Percentiles rank a stretch among this genome's conserved stretches.
These are phyloP conservation scores for Dimargaris xerosporica DNA, from an alignment of 192 early-diverging fungal genomes.

Conservation along the genomic window DNA sequence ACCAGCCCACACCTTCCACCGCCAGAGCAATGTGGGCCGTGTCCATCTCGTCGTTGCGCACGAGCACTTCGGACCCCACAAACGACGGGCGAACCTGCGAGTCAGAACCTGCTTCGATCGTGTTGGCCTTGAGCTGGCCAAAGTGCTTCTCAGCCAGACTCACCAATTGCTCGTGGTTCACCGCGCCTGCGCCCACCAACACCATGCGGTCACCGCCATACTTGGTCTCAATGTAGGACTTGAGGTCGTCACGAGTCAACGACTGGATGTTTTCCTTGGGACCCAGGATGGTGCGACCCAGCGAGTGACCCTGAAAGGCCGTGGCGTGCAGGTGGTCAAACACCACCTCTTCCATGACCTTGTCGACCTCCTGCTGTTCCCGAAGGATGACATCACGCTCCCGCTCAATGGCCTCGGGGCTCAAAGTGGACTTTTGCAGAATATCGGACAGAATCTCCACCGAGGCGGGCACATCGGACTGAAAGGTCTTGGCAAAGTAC, in stretches of 20 bases:
- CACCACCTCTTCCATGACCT: constrained; percentile 95
- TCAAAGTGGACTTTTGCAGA: constrained; percentile 78
- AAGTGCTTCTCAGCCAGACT: constrained; percentile 89
- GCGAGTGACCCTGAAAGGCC: constrained; percentile 76
- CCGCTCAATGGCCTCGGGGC: constrained; percentile 74
- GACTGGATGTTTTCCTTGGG: constrained; percentile 86
- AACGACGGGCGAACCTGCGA: constrained; percentile 49
- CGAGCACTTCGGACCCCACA: constrained; percentile 78
- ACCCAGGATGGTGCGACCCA: constrained; percentile 89
- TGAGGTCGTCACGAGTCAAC: constrained; percentile 71
- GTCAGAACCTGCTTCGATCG: constrained; percentile 27
- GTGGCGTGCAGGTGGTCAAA: constrained; percentile 96
- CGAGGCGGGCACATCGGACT: constrained; percentile 68
- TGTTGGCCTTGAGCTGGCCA: constrained; percentile 50
- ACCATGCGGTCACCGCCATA: constrained; percentile 98
- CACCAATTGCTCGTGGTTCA: constrained; percentile 87
- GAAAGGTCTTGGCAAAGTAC: constrained; percentile 92
- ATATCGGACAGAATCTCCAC: constrained; percentile 94
- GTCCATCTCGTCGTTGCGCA: constrained; percentile 75
- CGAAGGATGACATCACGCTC: constrained; percentile 95
- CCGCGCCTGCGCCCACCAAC: constrained; percentile 78
- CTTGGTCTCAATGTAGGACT: constrained; percentile 81
- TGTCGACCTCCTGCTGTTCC: constrained; percentile 85
- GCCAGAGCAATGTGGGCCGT: constrained; percentile 95
- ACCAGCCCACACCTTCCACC: constrained; percentile 93